Evolutionary conservation across 371 early-diverging fungal genomes (phyloP), one percentile per base, ranked within the genome.

Genomic region (Mortierella sp.): DNA sequence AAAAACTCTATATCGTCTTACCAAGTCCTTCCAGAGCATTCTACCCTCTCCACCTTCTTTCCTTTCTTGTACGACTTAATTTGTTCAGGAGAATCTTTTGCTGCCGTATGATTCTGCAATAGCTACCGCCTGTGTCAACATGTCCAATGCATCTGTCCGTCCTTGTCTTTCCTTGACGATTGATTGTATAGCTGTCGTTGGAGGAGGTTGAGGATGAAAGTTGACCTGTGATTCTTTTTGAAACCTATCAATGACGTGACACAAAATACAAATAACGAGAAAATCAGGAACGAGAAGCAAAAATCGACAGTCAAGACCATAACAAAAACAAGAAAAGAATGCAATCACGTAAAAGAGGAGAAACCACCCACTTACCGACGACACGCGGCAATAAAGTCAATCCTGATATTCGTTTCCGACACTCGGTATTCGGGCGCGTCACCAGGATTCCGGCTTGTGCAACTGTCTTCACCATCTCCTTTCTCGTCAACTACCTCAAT

Each of bases 331-430:
- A 57, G n/a, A n/a, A n/a, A n/a, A n/a, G n/a, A n/a, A n/a, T n/a
- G n/a, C n/a, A n/a, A n/a, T n/a, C n/a, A n/a, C n/a, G n/a, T n/a
- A n/a, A n/a, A n/a, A n/a, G n/a, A 26, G 3, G 26, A 58, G 31
- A 13, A 28, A 10, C 14, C 72, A 50, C n/a, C n/a, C n/a, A n/a
- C n/a, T n/a, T 78, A 76, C 80, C 78, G 75, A 24, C 52, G 73
- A 34, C 72, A 77, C 31, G 75, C 77, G 5, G 71, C 52, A 5
- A 90, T 28, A 75, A 91, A 91, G 38, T 88, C 79, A 24, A 89
- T 75, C 55, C 87, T 79, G 44, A 92, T 84, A 34, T 87, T 79
- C 19, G 80, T 57, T 57, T 81, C 88, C 28, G 91, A 91, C 14
- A 91, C 54, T 70, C 88, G 77, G 78, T 90, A 92, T 5, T 88